Conservation (phyloP, 2,329 filamentous ascomycete genomes). For the Stenocarpella maydis region DNA sequence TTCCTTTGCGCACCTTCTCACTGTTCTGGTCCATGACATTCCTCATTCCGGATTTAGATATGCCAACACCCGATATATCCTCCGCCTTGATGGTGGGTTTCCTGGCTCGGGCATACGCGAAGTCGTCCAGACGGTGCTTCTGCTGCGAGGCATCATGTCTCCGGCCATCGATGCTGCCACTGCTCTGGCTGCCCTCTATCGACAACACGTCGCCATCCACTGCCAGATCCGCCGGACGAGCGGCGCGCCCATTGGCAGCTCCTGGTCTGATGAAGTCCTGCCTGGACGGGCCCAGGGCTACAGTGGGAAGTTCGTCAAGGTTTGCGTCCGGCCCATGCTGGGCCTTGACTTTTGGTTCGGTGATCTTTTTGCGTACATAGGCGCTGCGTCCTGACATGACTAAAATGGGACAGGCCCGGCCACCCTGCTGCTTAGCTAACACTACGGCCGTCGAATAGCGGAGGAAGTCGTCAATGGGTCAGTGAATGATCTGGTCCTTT, state of each 20-base stretch:
- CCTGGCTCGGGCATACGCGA: slow-evolving; percentile 53
- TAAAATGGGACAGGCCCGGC: neutral
- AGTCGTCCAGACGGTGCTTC: slow-evolving; percentile 50
- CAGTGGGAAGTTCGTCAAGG: slow-evolving; percentile 47
- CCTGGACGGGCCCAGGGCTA: slow-evolving; percentile 40
- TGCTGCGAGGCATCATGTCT: slow-evolving; percentile 41
- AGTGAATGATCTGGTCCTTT: neutral
- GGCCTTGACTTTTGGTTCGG: slow-evolving; percentile 51
- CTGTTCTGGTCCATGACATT: slow-evolving; percentile 63
- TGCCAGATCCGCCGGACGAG: slow-evolving; percentile 54
- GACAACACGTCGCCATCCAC: slow-evolving; percentile 43
- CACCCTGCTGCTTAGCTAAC: neutral
- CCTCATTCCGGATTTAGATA: slow-evolving; percentile 56
- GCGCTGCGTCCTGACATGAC: slow-evolving; percentile 66
- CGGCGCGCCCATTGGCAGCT: slow-evolving; percentile 53
- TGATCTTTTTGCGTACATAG: slow-evolving; percentile 66
- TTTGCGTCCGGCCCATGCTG: slow-evolving; percentile 37
- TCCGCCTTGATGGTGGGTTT: slow-evolving; percentile 56
- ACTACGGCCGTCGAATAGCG: neutral
- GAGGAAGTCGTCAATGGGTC: neutral
- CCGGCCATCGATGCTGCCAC: slow-evolving; percentile 47
- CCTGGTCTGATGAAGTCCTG: slow-evolving; percentile 51
- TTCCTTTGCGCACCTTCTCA: slow-evolving; percentile 60
- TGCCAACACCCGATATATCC: slow-evolving; percentile 63
- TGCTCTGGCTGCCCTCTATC: slow-evolving; percentile 48